A percentile compares a stretch with the other conserved stretches of the same genome.
Conservation (phyloP, 371 early-diverging fungal species). For the Neoconidiobolus thromboides region DNA sequence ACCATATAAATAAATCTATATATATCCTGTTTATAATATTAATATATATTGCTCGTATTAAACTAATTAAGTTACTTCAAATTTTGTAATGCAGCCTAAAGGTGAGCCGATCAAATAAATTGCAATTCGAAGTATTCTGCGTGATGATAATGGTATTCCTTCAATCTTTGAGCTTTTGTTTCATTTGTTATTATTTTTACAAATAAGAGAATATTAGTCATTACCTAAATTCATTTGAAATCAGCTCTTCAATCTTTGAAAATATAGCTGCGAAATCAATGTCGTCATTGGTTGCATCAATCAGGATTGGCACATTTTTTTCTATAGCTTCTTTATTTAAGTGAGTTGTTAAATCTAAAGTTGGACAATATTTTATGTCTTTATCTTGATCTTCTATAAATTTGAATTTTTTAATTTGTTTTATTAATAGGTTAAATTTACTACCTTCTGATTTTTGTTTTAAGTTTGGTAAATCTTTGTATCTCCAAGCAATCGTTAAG, state of each 20-base stretch:
- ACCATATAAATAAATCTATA: slow-evolving; percentile 56
- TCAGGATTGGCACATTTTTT: background rate
- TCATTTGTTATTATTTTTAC: background rate
- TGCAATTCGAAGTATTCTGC: background rate
- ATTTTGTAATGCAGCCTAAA: background rate
- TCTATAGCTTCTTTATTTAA: background rate
- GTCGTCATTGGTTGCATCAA: background rate
- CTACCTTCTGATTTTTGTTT: too few relatives aligned
- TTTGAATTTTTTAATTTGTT: too few relatives aligned
- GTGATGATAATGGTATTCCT: background rate
- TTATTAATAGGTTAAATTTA: too few relatives aligned
- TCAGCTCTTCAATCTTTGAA: background rate
- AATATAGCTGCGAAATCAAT: background rate
- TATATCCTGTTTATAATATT: slow-evolving; percentile 14
- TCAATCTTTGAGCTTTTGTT: background rate
- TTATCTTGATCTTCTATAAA: too few relatives aligned
- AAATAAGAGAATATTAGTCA: background rate
- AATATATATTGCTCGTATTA: background rate
- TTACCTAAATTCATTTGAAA: background rate
- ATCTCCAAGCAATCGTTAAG: background rate
- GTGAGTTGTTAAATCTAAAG: background rate
- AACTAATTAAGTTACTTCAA: background rate
- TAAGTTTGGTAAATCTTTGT: background rate
- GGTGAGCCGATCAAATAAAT: background rate
- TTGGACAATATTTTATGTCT: background rate